Evolutionary conservation across 768 basidiomycete species (phyloP).

Genomic region (Boletales sp.): DNA sequence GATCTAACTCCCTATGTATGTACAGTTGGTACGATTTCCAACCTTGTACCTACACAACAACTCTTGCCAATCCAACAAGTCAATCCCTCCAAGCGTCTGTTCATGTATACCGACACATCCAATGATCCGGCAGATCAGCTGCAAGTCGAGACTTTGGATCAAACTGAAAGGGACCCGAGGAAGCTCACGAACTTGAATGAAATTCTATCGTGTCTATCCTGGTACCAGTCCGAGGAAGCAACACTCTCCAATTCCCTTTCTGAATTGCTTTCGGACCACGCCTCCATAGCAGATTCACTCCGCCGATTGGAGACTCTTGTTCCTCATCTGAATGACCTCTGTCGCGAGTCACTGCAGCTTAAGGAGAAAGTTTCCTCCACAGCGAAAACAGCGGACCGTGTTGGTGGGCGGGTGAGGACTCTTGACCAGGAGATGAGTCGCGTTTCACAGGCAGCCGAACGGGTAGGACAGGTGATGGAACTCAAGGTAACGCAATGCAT

Average conservation of each 20-base stretch:
- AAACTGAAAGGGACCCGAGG: conserved; percentile 22
- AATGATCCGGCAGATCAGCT: conserved; percentile 6
- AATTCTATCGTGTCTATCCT: conserved; percentile 71
- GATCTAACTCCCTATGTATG: too few relatives aligned
- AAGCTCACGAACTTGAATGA: conserved; percentile 61
- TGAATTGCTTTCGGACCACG: conserved; percentile 62
- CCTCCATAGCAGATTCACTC: conserved; percentile 63
- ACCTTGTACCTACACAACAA: too few relatives aligned
- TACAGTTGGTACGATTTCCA: too few relatives aligned
- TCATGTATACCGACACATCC: conserved; percentile 9
- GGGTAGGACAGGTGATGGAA: conserved; percentile 91
- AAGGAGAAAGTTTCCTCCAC: conserved; percentile 62
- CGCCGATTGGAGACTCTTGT: conserved; percentile 55
- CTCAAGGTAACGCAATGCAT: conserved; percentile 62
- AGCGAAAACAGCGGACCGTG: conserved; percentile 77
- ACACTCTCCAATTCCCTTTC: conserved; percentile 72
- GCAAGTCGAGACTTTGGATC: conserved; percentile 5
- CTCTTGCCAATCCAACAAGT: too few relatives aligned
- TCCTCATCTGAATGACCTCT: conserved; percentile 61
- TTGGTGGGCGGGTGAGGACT: conserved; percentile 85
- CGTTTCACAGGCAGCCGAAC: conserved; percentile 86
- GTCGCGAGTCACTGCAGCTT: conserved; percentile 53
- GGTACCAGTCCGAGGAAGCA: conserved; percentile 73
- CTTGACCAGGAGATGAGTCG: conserved; percentile 93
- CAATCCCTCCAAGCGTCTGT: too few relatives aligned